Evolutionary conservation across 805 yeast species (phyloP).

Genomic region (Candida easanensis): DNA sequence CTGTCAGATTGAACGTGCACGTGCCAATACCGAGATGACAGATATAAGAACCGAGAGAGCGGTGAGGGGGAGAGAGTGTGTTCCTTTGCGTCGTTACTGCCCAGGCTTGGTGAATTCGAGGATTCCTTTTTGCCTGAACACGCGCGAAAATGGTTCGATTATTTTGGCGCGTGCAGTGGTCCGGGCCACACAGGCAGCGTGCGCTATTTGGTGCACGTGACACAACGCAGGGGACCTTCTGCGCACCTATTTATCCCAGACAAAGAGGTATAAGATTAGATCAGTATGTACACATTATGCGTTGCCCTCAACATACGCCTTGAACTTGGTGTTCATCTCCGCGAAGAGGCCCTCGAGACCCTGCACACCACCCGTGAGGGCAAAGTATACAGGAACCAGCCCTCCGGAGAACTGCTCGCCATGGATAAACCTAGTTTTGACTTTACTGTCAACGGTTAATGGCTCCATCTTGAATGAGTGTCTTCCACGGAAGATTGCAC

Average conservation of each 20-base stretch:
- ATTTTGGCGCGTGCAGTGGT: not conserved
- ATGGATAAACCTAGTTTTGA: not conserved
- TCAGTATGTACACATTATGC: not conserved
- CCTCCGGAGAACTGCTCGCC: conserved; percentile 3
- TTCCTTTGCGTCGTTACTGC: not conserved
- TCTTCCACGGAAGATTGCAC: conserved; percentile 1
- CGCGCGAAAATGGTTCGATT: conserved; percentile 11
- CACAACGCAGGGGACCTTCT: too few species aligned
- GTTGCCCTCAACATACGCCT: conserved; percentile 1
- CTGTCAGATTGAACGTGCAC: too few species aligned
- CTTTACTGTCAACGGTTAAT: not conserved
- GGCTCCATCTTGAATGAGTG: conserved; percentile 4
- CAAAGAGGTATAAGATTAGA: too few species aligned
- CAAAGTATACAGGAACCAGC: conserved; percentile 1
- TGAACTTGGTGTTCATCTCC: not conserved
- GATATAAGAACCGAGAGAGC: too few species aligned
- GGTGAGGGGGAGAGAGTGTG: too few species aligned
- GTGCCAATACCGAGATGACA: too few species aligned
- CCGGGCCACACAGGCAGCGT: not conserved
- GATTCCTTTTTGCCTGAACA: not conserved
- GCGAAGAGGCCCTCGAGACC: not conserved
- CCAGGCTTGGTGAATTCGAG: too few species aligned
- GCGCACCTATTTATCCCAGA: too few species aligned
- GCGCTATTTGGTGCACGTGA: too few species aligned
- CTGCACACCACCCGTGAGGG: not conserved